Evolutionary conservation across 2,329 filamentous ascomycete genomes (phyloP).

Genomic region (Colletotrichum navitas): DNA sequence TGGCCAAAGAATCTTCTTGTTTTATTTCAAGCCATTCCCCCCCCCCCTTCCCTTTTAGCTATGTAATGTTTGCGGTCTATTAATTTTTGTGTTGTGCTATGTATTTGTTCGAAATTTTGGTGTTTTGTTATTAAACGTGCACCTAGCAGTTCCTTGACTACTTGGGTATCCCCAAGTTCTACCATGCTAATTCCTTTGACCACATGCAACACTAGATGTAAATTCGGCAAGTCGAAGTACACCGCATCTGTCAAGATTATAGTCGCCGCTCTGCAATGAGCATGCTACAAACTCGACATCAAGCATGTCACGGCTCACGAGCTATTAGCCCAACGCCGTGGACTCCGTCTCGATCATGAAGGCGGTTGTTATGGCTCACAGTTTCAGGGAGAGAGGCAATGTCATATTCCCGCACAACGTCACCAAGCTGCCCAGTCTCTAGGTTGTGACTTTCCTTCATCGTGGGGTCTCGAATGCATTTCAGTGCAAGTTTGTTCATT

Average conservation of each 20-base stretch:
- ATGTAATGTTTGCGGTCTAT: too few relatives aligned
- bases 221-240: slow-evolving; percentile 21
- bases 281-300: slow-evolving; percentile 26
- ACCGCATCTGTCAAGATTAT: slow-evolving; percentile 16
- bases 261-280: slow-evolving; percentile 23
- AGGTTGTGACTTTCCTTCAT: slow-evolving; percentile 50
- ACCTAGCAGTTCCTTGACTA: neutral
- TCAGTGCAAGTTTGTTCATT: too few relatives aligned
- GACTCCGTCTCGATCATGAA: slow-evolving; percentile 38
- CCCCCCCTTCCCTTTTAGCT: neutral
- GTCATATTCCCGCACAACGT: slow-evolving; percentile 45
- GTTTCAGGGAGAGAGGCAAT: slow-evolving; percentile 45
- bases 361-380: slow-evolving; percentile 42
- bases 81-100: neutral
- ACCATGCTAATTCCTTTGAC: neutral
- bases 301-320: slow-evolving; percentile 13
- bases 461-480: slow-evolving; percentile 43
- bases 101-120: neutral
- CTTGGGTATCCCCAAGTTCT: neutral
- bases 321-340: slow-evolving; percentile 9
- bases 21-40: too few relatives aligned
- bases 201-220: too few relatives aligned
- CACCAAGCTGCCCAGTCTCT: slow-evolving; percentile 50
- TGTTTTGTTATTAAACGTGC: neutral
- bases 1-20: too few relatives aligned